Conservation (phyloP, 2,329 filamentous ascomycete species). For the Pyricularia sp. region DNA sequence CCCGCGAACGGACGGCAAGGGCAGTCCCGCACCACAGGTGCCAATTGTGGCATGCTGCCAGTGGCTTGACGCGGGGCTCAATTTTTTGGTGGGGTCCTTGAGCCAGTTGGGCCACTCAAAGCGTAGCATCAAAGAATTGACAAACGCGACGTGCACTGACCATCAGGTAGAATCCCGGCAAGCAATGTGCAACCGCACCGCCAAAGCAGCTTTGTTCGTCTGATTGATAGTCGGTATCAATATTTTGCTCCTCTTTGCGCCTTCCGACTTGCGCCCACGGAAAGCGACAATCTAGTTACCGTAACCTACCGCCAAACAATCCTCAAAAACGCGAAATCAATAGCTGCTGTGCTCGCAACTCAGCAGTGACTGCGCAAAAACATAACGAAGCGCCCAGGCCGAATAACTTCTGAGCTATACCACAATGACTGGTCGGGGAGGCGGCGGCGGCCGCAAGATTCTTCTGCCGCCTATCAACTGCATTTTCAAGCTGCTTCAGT, state of each 20-base stretch:
- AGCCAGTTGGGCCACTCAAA: neutral
- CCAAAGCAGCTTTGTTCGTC: neutral
- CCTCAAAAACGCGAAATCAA: neutral
- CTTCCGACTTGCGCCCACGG: neutral
- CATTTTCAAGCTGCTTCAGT: slow-evolving; percentile 83
- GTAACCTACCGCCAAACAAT: neutral
- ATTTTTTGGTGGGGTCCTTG: neutral
- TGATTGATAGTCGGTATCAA: neutral
- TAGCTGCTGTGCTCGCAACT: neutral
- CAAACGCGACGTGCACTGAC: neutral
- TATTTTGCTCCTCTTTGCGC: neutral
- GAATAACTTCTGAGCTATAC: neutral
- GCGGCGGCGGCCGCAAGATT: slow-evolving; percentile 46
- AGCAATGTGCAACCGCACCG: neutral
- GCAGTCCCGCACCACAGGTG: neutral
- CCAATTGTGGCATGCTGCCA: neutral
- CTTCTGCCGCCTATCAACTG: slow-evolving; percentile 59
- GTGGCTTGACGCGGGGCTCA: slow-evolving; percentile 1
- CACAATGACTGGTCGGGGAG: slow-evolving; percentile 46
- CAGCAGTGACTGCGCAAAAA: neutral
- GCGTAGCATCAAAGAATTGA: neutral
- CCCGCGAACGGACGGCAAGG: neutral
- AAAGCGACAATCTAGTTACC: neutral
- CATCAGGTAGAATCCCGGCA: neutral
- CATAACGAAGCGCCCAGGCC: neutral